Evolutionary conservation across 202 grass and related monocot genomes (phyloP).

Genomic region (Bolboschoenoplectus hybrid): DNA sequence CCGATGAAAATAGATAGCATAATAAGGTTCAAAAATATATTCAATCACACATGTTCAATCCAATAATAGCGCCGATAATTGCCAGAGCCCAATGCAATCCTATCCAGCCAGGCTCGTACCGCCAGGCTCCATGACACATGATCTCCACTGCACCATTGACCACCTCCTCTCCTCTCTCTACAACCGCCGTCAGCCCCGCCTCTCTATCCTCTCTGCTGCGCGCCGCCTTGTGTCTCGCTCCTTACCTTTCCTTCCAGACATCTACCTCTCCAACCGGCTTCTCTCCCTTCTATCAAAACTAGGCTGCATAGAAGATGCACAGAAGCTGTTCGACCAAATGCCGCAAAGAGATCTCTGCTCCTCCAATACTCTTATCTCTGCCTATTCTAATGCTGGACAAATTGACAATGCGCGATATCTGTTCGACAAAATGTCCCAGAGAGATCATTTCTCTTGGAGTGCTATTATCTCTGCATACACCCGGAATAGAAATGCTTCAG

Average conservation of each 20-base stretch:
- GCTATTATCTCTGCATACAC: constrained; percentile 63
- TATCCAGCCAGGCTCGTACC: too few species aligned
- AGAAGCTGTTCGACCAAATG: constrained; percentile 56
- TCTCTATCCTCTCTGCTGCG: constrained; percentile 46
- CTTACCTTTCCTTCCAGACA: constrained; percentile 45
- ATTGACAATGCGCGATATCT: constrained; percentile 50
- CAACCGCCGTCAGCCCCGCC: constrained; percentile 46
- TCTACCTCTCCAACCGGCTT: constrained; percentile 58
- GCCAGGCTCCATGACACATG: background rate
- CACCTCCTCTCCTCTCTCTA: constrained; percentile 49
- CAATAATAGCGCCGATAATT: too few species aligned
- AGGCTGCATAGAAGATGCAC: constrained; percentile 55
- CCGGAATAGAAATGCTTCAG: constrained; percentile 48
- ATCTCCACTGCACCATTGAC: constrained; percentile 62
- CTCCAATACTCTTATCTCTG: constrained; percentile 73
- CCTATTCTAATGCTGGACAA: constrained; percentile 53
- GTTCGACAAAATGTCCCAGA: constrained; percentile 70
- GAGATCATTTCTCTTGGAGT: constrained; percentile 87
- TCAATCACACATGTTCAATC: too few species aligned
- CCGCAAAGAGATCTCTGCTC: constrained; percentile 62
- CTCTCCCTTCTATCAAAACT: constrained; percentile 60
- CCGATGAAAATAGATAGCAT: too few species aligned
- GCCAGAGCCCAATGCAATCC: too few species aligned
- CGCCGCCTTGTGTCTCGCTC: constrained; percentile 51
- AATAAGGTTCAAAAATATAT: too few species aligned